phyloP scores from a whole-genome alignment of 2,329 filamentous ascomycete genomes.

The Diaporthe vaccinii region DNA sequence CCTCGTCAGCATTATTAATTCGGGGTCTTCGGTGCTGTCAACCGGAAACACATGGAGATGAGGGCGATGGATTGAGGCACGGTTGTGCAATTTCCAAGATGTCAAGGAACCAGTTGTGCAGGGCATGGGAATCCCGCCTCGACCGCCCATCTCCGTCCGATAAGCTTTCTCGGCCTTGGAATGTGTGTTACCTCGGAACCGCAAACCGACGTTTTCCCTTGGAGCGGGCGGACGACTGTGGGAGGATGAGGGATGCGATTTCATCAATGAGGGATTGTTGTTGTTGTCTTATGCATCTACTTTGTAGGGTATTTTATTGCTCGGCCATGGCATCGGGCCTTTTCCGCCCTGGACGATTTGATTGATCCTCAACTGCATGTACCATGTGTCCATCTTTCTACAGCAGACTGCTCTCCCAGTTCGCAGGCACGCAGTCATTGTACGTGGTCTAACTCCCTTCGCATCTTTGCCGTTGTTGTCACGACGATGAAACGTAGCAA shows the following conservation, averaged over 20 bases:
- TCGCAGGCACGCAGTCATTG: not conserved
- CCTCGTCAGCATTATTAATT: slow-evolving; percentile 25
- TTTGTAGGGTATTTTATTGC: not conserved
- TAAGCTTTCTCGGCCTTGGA: slow-evolving; percentile 24
- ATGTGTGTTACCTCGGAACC: slow-evolving; percentile 18
- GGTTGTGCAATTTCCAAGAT: slow-evolving; percentile 25
- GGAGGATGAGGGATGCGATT: not conserved
- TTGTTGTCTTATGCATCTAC: not conserved
- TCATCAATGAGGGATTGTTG: not conserved
- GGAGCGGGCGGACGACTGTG: not conserved
- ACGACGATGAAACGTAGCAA: slow-evolving; percentile 30
- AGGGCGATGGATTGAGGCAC: slow-evolving; percentile 7
- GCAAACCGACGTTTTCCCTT: not conserved
- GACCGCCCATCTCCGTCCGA: slow-evolving; percentile 15
- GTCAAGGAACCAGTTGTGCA: not conserved
- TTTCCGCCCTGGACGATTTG: slow-evolving; percentile 7
- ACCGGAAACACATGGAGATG: slow-evolving; percentile 29
- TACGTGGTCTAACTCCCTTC: not conserved
- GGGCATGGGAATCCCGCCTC: slow-evolving; percentile 13
- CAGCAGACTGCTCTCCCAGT: not conserved
- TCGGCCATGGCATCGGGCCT: slow-evolving; percentile 8
- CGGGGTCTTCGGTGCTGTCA: not conserved
- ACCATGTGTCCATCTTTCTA: not conserved
- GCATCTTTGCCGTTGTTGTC: not conserved
- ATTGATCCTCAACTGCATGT: not conserved